These are phyloP conservation scores for Chenopodium quinoa DNA, from an alignment of 148 eudicot species.

Conservation along the genomic window DNA sequence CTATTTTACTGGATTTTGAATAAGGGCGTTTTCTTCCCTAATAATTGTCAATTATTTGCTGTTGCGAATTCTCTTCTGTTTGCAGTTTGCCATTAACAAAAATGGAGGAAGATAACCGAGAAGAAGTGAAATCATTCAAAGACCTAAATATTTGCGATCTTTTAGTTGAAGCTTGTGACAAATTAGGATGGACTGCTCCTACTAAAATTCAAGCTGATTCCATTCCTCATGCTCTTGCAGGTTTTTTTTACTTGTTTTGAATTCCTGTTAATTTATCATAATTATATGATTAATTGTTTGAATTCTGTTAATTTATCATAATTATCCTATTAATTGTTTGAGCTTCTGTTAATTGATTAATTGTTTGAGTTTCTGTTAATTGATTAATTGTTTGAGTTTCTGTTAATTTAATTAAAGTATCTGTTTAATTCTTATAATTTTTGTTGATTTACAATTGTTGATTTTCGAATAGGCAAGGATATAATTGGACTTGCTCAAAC, in stretches of 20 bases:
- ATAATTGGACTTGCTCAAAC: conserved; percentile 93
- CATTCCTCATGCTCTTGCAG: conserved; percentile 75
- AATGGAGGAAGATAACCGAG: conserved; percentile 31
- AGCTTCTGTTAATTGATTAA: neutral
- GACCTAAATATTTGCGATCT: conserved; percentile 67
- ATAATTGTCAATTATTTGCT: too few species aligned
- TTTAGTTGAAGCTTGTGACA: conserved; percentile 65
- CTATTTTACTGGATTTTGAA: too few species aligned
- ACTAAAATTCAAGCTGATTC: conserved; percentile 74
- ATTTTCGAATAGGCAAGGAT: conserved; percentile 55
- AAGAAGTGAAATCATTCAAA: conserved; percentile 50
- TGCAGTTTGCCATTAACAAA: neutral
- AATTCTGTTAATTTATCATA: neutral
- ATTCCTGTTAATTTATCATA: too few species aligned
- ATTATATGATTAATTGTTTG: neutral
- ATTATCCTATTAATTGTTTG: neutral
- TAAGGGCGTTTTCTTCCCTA: too few species aligned
- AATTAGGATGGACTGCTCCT: conserved; percentile 63
- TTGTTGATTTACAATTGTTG: too few species aligned
- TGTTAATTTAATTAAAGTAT: too few species aligned
- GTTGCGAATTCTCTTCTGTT: too few species aligned
- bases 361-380: neutral
- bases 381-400: neutral
- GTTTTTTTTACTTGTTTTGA: conserved; percentile 13
- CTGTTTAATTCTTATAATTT: too few species aligned